phyloP scores from a whole-genome alignment of 257 asterid species.

The Osmanthus fragrans region DNA sequence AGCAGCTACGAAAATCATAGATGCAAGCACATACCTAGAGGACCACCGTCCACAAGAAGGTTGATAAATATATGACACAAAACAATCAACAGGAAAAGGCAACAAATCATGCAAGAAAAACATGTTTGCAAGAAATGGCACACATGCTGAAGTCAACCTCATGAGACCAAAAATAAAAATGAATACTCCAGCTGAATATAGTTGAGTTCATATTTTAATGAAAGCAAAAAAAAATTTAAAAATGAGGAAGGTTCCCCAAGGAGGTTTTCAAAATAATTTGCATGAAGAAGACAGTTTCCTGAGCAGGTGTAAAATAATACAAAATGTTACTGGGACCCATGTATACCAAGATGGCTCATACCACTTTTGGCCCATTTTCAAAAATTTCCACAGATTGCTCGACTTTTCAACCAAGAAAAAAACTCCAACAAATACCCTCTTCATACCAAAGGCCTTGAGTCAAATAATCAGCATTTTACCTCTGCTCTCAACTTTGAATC shows the following conservation, averaged over 20 bases:
- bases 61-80: neutral
- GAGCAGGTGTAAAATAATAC: neutral
- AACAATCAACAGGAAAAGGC: slow-evolving; percentile 6
- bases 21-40: slow-evolving; percentile 17
- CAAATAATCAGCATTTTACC: neutral
- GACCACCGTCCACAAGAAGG: neutral
- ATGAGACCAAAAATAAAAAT: neutral
- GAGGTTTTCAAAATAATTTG: neutral
- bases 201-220: neutral
- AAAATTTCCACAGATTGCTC: neutral
- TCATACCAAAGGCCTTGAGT: neutral
- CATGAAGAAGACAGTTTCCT: neutral
- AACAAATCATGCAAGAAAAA: neutral
- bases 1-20: slow-evolving; percentile 14
- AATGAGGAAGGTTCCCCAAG: neutral
- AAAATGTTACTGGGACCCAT: neutral
- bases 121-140: neutral
- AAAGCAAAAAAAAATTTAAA: neutral
- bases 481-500: neutral
- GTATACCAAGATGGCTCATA: neutral
- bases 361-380: neutral
- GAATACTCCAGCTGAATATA: neutral
- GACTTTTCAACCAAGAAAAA: neutral
- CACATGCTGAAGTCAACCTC: neutral
- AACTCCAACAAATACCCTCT: neutral